Base-by-base conservation (phyloP, 768 basidiomycete genomes). In the Psilocybe tampanensis region DNA sequence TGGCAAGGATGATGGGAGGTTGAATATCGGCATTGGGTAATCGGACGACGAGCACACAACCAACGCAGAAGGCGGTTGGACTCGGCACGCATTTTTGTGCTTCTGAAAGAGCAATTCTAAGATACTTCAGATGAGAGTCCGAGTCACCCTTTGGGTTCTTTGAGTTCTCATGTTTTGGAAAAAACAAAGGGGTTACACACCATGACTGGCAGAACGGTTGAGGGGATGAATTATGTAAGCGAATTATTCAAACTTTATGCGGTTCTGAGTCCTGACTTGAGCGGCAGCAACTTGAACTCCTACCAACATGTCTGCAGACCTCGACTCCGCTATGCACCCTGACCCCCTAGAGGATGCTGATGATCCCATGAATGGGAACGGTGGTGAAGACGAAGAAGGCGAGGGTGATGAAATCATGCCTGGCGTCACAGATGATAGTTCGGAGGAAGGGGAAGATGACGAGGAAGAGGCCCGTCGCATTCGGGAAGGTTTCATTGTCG, bases 401-500 rank as follows among this genome's bases (percentile, higher is more conserved):
- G 82, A 80, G 52, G 84, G 77, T 36, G 86, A 86, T 67, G 79
- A 78, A 50, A 70, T 78, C 65, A 82, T 81, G 72, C 77, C 79
- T 39, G 77, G 75, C 53, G 73, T 73, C 54, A 83, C 86, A 18
- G 90, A 90, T 68, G 92, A 94, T 72, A 94, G 92, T 70, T 94
- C 92, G 44, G 92, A 94, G 52, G 68, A 65, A 67, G 89, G 84
- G 33, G 92, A 95, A 34, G 94, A 96, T 47, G 94, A 96, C 67
- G 90, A 86, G 64, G 95, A 96, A 60, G 94, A 94, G 74, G 89
- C 78, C 64, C 81, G 84, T 55, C 79, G 84, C 55, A 85, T 97
- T 54, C 77, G 86, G 49, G 91, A 95, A 48, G 95, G 92, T 0
- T 97, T 98, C 68, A 97, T 98, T 64, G 94, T 95, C 8, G 91